Base-by-base conservation (phyloP, 768 basidiomycete species). In the Kwoniella botswanensis region DNA sequence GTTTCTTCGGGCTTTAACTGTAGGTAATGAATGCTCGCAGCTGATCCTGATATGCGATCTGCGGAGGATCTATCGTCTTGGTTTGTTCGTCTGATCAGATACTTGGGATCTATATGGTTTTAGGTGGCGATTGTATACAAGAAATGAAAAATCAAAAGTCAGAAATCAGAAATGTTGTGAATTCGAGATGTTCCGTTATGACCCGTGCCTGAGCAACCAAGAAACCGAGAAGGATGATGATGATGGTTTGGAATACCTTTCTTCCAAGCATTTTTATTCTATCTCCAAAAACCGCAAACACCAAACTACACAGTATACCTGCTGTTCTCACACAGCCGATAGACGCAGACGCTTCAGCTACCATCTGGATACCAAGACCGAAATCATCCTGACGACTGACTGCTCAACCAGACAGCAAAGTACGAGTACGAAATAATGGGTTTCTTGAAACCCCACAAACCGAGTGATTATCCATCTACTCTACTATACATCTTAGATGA, bases 401-500 rank as follows among this genome's bases (percentile, higher is more conserved):
- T 26, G 26, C 26, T 26, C 44, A 46, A 46, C 2, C 6, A 2
- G 7, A 17, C 44, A 46, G 44, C 3, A 11, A 11, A 46, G 44
- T 46, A 11, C 12, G 17, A 46, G 10, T 46, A 12, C 22, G 21
- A 2, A 11, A 79, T 76, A n/a, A 79, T 77, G 76, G 74, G 74
- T 7, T 18, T 77, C 24, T 67, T 67, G 4, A 58, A 73, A 53
- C 76, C 74, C 13, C 76, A 76, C 53, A 73, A 53, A 46, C 79
- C 77, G 13, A 72, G 71, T 29, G 75, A 80, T 22, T 80, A 80
- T 42, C 79, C 79, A 17, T 74, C 71, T 2, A 46, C 74, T 5
- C 63, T 75, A 17, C 63, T 80, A 11, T 80, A 78, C 52, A 56
- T 78, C 52, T 71, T 80, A 2, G 79, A 80, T 58, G 72, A 80